Percentiles rank a stretch among this genome's conserved stretches.
These are phyloP conservation scores for Fusarium equiseti DNA, from an alignment of 2,329 filamentous ascomycete genomes.

Conservation along the genomic window DNA sequence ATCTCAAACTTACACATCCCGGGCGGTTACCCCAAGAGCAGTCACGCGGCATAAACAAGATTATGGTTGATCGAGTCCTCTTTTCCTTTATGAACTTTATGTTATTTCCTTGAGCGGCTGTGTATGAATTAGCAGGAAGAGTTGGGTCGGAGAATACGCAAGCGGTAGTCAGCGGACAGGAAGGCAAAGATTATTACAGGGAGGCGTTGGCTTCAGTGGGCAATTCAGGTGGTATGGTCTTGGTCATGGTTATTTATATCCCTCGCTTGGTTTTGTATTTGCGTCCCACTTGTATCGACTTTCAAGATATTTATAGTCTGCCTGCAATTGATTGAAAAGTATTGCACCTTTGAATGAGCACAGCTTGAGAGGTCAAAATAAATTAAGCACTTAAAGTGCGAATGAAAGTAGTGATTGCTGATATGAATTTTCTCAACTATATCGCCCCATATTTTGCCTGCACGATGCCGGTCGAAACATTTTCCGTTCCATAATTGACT, in stretches of 20 bases:
- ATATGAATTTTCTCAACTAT: neutral
- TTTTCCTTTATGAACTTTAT: conserved; percentile 23
- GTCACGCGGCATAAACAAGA: conserved; percentile 58
- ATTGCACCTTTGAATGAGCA: neutral
- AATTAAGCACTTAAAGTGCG: neutral
- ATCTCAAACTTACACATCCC: conserved; percentile 77
- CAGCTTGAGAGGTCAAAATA: neutral
- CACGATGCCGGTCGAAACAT: conserved; percentile 27
- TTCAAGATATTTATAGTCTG: conserved; percentile 10
- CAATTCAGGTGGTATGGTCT: neutral
- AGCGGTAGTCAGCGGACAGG: conserved; percentile 1
- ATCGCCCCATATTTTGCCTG: neutral
- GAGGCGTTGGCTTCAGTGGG: conserved; percentile 42
- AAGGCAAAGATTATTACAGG: conserved; percentile 6
- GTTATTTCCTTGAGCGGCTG: conserved; percentile 22
- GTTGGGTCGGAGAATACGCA: conserved; percentile 20
- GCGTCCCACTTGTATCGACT: neutral
- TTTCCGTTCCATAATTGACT: conserved; percentile 22
- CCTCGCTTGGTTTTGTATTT: conserved; percentile 38
- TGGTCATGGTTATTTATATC: conserved; percentile 22
- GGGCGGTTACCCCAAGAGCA: conserved; percentile 69
- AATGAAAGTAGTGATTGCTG: neutral
- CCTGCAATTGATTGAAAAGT: conserved; percentile 24
- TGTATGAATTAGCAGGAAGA: conserved; percentile 6
- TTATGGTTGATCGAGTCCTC: conserved; percentile 47